phyloP scores from a whole-genome alignment of 768 basidiomycete genomes.

The Termitomyces sp. region DNA sequence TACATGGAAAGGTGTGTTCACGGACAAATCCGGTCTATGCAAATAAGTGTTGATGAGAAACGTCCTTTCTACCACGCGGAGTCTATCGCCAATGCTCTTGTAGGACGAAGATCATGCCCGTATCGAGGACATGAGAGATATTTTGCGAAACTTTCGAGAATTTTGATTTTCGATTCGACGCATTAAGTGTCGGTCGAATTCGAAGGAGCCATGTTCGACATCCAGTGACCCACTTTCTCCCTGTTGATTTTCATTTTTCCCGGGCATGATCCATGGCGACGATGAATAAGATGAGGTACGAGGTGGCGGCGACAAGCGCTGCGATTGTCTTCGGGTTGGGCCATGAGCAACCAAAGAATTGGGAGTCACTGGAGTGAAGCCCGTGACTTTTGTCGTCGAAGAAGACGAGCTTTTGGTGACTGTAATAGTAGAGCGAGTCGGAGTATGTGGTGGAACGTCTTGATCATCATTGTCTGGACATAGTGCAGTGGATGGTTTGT shows the following conservation, averaged over 20 bases:
- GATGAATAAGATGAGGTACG: constrained; percentile 28
- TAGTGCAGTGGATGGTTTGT: neutral
- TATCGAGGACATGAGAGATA: constrained; percentile 11
- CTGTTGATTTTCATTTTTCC: constrained; percentile 22
- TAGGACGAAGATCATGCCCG: constrained; percentile 2
- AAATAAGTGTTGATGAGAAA: neutral
- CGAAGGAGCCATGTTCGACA: constrained; percentile 25
- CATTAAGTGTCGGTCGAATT: constrained; percentile 35
- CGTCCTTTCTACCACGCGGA: neutral
- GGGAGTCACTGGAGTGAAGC: constrained; percentile 27
- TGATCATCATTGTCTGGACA: constrained; percentile 4
- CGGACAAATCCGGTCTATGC: constrained; percentile 9
- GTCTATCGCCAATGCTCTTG: neutral
- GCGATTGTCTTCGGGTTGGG: constrained; percentile 14
- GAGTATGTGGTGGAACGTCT: neutral
- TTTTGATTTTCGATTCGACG: constrained; percentile 34
- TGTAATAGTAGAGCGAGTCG: constrained; percentile 4
- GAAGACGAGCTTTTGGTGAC: constrained; percentile 7
- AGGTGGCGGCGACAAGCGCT: constrained; percentile 26
- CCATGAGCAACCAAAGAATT: constrained; percentile 4
- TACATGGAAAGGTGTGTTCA: constrained; percentile 1
- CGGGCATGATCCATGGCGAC: constrained; percentile 31
- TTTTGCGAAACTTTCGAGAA: constrained; percentile 19
- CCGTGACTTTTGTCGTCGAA: constrained; percentile 28
- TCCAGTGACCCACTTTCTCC: constrained; percentile 28